phyloP scores from a whole-genome alignment of 129 eudicot genomes.

The Flaveria brownii region DNA sequence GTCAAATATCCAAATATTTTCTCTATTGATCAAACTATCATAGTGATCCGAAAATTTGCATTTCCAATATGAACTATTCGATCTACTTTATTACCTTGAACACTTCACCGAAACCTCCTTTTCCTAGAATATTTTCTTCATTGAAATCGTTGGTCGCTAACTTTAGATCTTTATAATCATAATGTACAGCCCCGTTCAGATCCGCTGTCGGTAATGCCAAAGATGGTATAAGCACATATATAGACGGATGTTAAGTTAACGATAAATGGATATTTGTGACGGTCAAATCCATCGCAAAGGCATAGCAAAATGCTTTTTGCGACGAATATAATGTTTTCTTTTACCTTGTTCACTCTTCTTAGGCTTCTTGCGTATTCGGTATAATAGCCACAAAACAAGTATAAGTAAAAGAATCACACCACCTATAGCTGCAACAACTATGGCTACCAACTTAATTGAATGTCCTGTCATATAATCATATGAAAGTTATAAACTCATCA shows the following conservation, averaged over 20 bases:
- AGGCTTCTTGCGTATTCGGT: slow-evolving; percentile 24
- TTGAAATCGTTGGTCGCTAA: slow-evolving; percentile 39
- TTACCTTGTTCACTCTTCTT: slow-evolving; percentile 47
- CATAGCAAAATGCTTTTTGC: too few relatives aligned
- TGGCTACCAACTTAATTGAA: slow-evolving; percentile 44
- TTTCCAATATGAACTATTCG: too few relatives aligned
- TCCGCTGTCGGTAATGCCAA: too few relatives aligned
- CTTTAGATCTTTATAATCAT: background rate
- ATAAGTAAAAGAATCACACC: slow-evolving; percentile 25
- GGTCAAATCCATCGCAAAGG: too few relatives aligned
- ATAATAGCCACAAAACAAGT: background rate
- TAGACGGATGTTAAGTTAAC: too few relatives aligned
- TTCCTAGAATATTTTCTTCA: slow-evolving; percentile 50
- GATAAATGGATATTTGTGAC: too few relatives aligned
- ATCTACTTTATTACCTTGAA: background rate
- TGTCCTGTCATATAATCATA: slow-evolving; percentile 38
- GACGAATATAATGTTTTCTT: background rate
- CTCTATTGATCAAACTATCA: too few relatives aligned
- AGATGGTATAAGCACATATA: too few relatives aligned
- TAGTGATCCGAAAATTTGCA: too few relatives aligned
- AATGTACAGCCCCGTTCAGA: slow-evolving; percentile 19
- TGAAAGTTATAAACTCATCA: background rate
- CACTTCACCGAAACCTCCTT: slow-evolving; percentile 62
- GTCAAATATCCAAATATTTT: too few relatives aligned
- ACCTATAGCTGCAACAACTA: slow-evolving; percentile 52